Base-by-base conservation (phyloP, 768 basidiomycete species). In the Mycena indigotica region DNA sequence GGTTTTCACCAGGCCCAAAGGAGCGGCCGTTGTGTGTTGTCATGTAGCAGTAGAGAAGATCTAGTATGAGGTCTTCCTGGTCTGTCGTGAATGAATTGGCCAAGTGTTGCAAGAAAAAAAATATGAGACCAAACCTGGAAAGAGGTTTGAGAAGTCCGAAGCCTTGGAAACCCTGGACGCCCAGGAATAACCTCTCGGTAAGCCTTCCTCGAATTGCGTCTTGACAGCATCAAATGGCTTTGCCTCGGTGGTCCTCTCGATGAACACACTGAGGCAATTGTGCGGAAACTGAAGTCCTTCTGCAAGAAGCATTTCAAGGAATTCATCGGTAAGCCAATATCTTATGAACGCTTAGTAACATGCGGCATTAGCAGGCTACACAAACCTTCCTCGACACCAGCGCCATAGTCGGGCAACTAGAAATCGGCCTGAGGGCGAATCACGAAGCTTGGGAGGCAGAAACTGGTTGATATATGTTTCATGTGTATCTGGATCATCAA, bases 381-480 rank as follows among this genome's bases (percentile, higher is more conserved):
- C 32, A 5, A 16, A 58, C 61, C 61, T 32, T 29, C 61, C 61
- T 16, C 61, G 44, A 2, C 57, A 30, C 61, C 61, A 62, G 10
- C 44, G 25, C 61, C 61, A 62, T 24, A 58, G 54, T n/a, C 57
- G 44, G 6, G 25, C n/a, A 6, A 58, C n/a, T 2, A 62, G 30
- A 32, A 30, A 23, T 25, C 46, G 32, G 1, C 56, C 57, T 13
- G 48, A 5, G 13, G 3, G 13, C 4, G 57, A 62, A 3, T 21
- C 12, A 6, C 19, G 32, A 13, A 58, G 30, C 3, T 30, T 28
- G 2, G 45, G 28, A 5, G 61, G 61, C 17, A 62, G 28, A 30
- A 50, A 62, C 15, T 41, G 8, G 17, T n/a, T 12, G n/a, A 58
- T 17, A 35, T 62, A 62, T 15, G 15, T 21, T 4, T 38, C 39